Percentiles rank a stretch among this genome's conserved stretches.
Evolutionary conservation across 2,329 filamentous ascomycete species (phyloP).

Genomic region (Xylogone sp.): DNA sequence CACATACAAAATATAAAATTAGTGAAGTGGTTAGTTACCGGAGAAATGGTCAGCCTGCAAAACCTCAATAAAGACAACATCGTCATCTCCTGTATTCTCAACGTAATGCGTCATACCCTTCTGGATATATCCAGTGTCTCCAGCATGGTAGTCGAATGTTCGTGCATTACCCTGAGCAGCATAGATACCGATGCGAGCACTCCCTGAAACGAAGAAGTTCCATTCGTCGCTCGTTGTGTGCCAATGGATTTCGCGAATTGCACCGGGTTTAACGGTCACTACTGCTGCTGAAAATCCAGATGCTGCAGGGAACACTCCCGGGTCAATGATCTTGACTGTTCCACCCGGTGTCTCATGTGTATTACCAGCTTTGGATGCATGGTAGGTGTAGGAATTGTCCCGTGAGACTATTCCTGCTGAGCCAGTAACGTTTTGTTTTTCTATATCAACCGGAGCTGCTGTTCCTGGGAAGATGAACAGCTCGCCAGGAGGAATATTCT

Average conservation of each 20-base stretch:
- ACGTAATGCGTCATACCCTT: constrained; percentile 53
- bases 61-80: constrained; percentile 57
- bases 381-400: constrained; percentile 42
- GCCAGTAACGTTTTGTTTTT: constrained; percentile 43
- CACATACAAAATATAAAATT: neutral
- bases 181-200: constrained; percentile 53
- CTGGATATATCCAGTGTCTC: constrained; percentile 57
- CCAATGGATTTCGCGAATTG: constrained; percentile 63
- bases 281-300: constrained; percentile 51
- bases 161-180: constrained; percentile 43
- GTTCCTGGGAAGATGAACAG: constrained; percentile 53
- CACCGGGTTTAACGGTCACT: constrained; percentile 56
- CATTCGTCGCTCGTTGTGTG: constrained; percentile 58
- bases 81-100: constrained; percentile 55
- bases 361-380: constrained; percentile 37
- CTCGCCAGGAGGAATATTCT: constrained; percentile 42
- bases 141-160: constrained; percentile 53
- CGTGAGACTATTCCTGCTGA: constrained; percentile 38
- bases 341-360: constrained; percentile 50
- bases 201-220: constrained; percentile 55
- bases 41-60: constrained; percentile 34
- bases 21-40: constrained; percentile 10
- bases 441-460: constrained; percentile 39
- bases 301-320: constrained; percentile 53
- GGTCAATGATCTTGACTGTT: constrained; percentile 56